Base-by-base conservation (phyloP, 306 rosid species). In the Acacia crassicarpa region DNA sequence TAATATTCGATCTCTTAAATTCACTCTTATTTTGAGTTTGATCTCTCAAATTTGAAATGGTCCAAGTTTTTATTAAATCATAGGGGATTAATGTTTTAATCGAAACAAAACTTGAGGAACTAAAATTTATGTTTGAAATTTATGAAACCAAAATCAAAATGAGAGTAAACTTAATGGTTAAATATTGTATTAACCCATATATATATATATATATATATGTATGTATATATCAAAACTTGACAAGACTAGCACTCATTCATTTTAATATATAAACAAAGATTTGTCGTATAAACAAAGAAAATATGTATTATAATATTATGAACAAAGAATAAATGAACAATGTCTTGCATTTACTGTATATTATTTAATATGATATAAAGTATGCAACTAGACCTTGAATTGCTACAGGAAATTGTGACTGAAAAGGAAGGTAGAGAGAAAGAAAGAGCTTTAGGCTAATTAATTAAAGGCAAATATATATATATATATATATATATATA, bases 381-480 rank as follows among this genome's bases (percentile, higher is more conserved):
- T 1, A 25, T 61, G 19, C 35, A 25, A 61, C 7, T 13, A 25
- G 12, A 2, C 35, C 32, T 78, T 56, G 8, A 4, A 62, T 62
- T 81, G 62, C 77, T 79, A 10, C 54, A n/a, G 7, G 78, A 51
- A 67, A 44, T 65, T 40, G 40, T 73, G 30, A 82, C 43, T 17
- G 56, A 25, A 17, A 17, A 54, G 25, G 12, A 6, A 19, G 6
- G 75, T 22, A n/a, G 14, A 72, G 41, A 38, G 44, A 70, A 74
- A 61, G 66, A n/a, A 43, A 58, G 78, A 49, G 70, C 67, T 75
- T 38, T 62, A 61, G 23, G 81, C 16, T 46, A 70, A 78, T n/a
- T 70, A 85, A 78, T 11, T 62, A 82, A 85, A 86, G 82, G 33
- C 84, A 75, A 62, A 79, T 56, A 71, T 1, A 61, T 11, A 75